A percentile compares a stretch with the other conserved stretches of the same genome.
Conservation (phyloP, 2,329 filamentous ascomycete genomes). For the Talaromyces funiculosus region DNA sequence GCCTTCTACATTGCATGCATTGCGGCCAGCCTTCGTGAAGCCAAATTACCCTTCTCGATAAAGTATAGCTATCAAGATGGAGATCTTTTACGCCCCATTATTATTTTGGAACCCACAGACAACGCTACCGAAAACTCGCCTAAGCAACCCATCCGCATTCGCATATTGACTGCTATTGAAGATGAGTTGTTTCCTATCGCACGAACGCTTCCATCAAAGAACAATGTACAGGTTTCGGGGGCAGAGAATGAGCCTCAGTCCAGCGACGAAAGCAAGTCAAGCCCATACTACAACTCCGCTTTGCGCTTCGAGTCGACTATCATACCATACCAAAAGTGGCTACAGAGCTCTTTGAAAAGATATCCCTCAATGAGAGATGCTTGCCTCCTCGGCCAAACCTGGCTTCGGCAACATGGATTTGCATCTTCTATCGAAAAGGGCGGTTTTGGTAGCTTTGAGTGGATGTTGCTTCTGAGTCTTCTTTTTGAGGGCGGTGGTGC, state of each 20-base stretch:
- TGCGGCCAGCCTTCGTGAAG: slow-evolving; percentile 61
- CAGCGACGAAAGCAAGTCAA: slow-evolving; percentile 47
- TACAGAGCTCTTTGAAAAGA: slow-evolving; percentile 63
- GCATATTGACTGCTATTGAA: slow-evolving; percentile 70
- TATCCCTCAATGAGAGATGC: slow-evolving; percentile 74
- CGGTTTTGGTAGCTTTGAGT: slow-evolving; percentile 92
- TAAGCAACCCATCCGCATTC: slow-evolving; percentile 54
- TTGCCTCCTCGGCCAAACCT: slow-evolving; percentile 77
- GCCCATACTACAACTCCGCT: slow-evolving; percentile 84
- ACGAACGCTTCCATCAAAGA: slow-evolving; percentile 66
- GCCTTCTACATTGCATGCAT: slow-evolving; percentile 86
- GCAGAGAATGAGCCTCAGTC: slow-evolving; percentile 27
- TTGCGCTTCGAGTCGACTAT: slow-evolving; percentile 72
- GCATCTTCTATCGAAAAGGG: slow-evolving; percentile 63
- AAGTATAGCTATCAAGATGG: slow-evolving; percentile 64
- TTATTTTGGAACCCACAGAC: slow-evolving; percentile 41
- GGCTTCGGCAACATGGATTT: slow-evolving; percentile 85
- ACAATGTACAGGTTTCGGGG: slow-evolving; percentile 57
- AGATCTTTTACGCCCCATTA: slow-evolving; percentile 69
- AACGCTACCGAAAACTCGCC: slow-evolving; percentile 33
- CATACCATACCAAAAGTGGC: slow-evolving; percentile 66
- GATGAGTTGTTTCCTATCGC: slow-evolving; percentile 62
- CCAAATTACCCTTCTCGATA: slow-evolving; percentile 52
- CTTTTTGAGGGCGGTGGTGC: slow-evolving; percentile 72
- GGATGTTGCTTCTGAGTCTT: slow-evolving; percentile 72